A percentile compares a stretch with the other conserved stretches of the same genome.
Conservation (phyloP, 169 alveolate species). For the Plasmodium fragile region DNA sequence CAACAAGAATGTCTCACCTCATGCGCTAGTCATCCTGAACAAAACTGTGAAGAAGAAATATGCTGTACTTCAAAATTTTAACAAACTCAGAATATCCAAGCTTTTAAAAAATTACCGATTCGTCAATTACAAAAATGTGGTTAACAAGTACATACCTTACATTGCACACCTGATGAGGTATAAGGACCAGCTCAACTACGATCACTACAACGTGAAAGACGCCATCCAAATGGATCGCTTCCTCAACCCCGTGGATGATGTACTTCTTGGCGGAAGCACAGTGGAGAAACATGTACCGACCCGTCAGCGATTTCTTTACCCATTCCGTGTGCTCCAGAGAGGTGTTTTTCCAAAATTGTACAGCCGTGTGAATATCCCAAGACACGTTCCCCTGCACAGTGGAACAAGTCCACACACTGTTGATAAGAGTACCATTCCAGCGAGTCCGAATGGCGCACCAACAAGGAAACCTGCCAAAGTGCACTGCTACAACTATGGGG, state of each 20-base stretch:
- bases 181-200: neutral
- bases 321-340: neutral
- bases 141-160: neutral
- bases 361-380: neutral
- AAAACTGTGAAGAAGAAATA: neutral
- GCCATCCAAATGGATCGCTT: neutral
- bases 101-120: slow-evolving; percentile 11
- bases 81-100: slow-evolving; percentile 12
- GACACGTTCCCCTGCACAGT: neutral
- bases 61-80: slow-evolving; percentile 3
- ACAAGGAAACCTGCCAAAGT: neutral
- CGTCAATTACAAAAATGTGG: slow-evolving; percentile 1
- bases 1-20: neutral
- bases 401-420: neutral
- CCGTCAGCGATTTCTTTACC: neutral
- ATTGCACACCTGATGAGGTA: neutral
- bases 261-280: neutral
- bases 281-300: neutral
- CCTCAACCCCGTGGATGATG: neutral
- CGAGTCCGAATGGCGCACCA: neutral
- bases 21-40: neutral
- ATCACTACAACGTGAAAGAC: neutral
- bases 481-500: neutral
- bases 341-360: neutral
- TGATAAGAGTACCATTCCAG: neutral